These are phyloP conservation scores for Monosporascus sp. DNA, from an alignment of 2,329 filamentous ascomycete species.

Conservation along the genomic window DNA sequence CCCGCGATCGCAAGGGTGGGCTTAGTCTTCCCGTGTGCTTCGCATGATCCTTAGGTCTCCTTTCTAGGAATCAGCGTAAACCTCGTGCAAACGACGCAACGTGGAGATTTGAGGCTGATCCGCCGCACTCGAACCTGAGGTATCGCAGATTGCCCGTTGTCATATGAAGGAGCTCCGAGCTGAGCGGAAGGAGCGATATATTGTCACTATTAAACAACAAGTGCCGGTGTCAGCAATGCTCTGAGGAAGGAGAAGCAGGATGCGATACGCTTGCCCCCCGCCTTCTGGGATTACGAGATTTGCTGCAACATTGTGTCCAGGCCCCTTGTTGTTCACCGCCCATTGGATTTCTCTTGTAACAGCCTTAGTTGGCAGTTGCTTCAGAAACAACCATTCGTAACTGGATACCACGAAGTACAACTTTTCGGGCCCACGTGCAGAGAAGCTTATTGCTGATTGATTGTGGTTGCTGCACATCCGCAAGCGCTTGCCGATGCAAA, in stretches of 20 bases:
- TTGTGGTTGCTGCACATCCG: neutral
- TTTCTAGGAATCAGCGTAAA: neutral
- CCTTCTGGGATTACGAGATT: too few relatives aligned
- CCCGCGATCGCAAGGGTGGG: conserved; percentile 2
- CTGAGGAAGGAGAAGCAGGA: too few relatives aligned
- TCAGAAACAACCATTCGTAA: neutral
- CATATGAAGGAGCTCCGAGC: too few relatives aligned
- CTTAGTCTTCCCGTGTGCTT: neutral
- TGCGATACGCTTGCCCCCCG: too few relatives aligned
- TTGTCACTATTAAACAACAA: too few relatives aligned
- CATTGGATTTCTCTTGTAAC: neutral
- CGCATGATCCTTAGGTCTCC: neutral
- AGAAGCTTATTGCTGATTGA: neutral
- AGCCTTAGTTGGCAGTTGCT: neutral
- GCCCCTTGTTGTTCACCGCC: neutral
- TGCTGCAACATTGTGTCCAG: too few relatives aligned
- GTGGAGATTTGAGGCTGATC: neutral
- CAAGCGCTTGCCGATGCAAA: neutral
- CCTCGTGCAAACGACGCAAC: neutral
- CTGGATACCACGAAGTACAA: neutral
- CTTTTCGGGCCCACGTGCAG: neutral
- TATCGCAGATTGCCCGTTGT: too few relatives aligned
- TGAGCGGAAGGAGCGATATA: too few relatives aligned
- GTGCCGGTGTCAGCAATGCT: too few relatives aligned
- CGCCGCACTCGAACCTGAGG: too few relatives aligned